These are phyloP conservation scores for Rhododendron williamsianum DNA, from an alignment of 148 eudicot genomes.

Conservation along the genomic window DNA sequence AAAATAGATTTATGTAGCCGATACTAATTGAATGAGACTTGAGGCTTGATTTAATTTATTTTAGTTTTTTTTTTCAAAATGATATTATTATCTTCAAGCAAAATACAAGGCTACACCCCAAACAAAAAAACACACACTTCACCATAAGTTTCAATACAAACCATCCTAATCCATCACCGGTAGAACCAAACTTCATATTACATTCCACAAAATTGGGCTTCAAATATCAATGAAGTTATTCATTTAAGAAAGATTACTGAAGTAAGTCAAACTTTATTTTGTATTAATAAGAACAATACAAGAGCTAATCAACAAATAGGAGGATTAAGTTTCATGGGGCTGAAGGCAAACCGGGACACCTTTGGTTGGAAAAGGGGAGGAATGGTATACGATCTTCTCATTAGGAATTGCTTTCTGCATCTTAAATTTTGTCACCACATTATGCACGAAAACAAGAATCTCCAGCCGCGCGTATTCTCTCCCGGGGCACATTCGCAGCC, in stretches of 20 bases:
- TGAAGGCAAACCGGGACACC: neutral
- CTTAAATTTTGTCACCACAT: neutral
- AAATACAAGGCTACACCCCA: too few species aligned
- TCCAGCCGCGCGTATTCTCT: neutral
- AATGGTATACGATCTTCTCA: neutral
- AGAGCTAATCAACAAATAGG: neutral
- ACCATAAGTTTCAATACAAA: too few species aligned
- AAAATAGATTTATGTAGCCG: neutral
- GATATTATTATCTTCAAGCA: too few species aligned
- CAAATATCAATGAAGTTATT: too few species aligned
- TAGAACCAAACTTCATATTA: too few species aligned
- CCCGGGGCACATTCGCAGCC: slow-evolving; percentile 26
- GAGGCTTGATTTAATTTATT: neutral
- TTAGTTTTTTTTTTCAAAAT: too few species aligned
- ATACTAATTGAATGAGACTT: neutral
- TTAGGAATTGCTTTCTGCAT: neutral
- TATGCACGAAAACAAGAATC: slow-evolving; percentile 16
- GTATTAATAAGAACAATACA: too few species aligned
- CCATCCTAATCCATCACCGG: too few species aligned
- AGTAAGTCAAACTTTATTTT: too few species aligned
- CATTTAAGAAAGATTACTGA: too few species aligned
- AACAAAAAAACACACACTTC: too few species aligned
- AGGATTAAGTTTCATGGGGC: neutral
- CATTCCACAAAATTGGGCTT: too few species aligned
- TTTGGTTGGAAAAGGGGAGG: neutral